Base-by-base conservation (phyloP, 2,329 filamentous ascomycete genomes). In the Fusarium liriodendri region DNA sequence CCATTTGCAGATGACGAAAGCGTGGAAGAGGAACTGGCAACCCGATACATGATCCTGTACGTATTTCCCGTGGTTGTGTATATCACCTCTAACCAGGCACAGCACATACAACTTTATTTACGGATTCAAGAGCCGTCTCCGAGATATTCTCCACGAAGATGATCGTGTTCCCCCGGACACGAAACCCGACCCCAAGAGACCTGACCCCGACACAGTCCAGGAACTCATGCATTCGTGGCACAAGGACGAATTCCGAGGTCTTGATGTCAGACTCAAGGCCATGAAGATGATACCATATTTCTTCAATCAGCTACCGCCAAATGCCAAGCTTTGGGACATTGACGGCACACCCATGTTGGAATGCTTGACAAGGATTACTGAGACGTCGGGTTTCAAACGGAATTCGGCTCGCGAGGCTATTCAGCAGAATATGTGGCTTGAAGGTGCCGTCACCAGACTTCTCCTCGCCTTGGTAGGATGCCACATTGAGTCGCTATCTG, bases 51-150 rank as follows among this genome's bases (percentile, higher is more conserved):
- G 2, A 52, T 77, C 2, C 33, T 77, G 75, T 77, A 65, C 0
- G 74, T 58, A 2, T 2, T 16, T 11, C 2, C n/a, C 4, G 27
- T 8, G 6, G 0, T 9, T 1, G 1, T 2, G 2, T 6, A 1
- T 4, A 18, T 10, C 8, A 27, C 7, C 1, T 3, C n/a, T 64
- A n/a, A 63, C 22, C 5, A 10, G 16, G 3, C 10, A 4, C 2
- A 77, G 75, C 10, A 61, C 71, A 18, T 77, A 72, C 50, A 77
- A 68, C 35, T 77, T 77, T 22, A 69, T 76, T 5, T 69, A 77
- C n/a, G 75, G 73, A 20, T 50, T 77, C 22, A 77, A 76, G 29
- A 74, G 75, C 33, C 66, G 76, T 8, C 42, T 77, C 1, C 38
- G 68, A 16, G 74, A 74, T 5, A 74, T 69, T n/a, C 25, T 70